Conservation (phyloP, 768 basidiomycete genomes). For the Termitomyces bulborhizus region DNA sequence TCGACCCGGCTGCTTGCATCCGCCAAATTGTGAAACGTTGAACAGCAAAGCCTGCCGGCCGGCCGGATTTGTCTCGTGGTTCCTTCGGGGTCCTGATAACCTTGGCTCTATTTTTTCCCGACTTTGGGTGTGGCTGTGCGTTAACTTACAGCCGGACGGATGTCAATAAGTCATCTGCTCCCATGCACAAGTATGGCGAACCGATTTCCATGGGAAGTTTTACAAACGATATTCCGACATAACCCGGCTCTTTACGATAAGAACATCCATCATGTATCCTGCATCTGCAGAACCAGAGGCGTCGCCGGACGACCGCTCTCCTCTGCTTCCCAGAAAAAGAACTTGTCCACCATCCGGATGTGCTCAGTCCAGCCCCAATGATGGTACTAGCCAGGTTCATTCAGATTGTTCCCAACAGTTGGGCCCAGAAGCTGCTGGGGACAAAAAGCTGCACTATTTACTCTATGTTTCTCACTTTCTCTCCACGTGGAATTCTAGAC, state of each 20-base stretch:
- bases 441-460: not conserved
- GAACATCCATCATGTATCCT: not conserved
- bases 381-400: not conserved
- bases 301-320: not conserved
- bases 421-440: not conserved
- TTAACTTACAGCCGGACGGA: no score
- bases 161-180: no score
- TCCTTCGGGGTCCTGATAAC: no score
- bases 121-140: no score
- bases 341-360: not conserved
- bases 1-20: no score
- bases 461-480: conserved; percentile 22
- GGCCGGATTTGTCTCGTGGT: no score
- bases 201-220: not conserved
- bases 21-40: no score
- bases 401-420: not conserved
- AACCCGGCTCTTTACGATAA: not conserved
- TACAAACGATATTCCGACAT: not conserved
- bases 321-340: not conserved
- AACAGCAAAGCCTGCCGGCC: no score
- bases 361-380: not conserved
- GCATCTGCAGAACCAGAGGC: not conserved
- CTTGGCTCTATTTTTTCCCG: no score
- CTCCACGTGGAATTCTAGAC: conserved; percentile 24
- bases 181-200: no score